Evolutionary conservation across 192 early-diverging fungal genomes (phyloP).

Genomic region (Linderina pennispora): DNA sequence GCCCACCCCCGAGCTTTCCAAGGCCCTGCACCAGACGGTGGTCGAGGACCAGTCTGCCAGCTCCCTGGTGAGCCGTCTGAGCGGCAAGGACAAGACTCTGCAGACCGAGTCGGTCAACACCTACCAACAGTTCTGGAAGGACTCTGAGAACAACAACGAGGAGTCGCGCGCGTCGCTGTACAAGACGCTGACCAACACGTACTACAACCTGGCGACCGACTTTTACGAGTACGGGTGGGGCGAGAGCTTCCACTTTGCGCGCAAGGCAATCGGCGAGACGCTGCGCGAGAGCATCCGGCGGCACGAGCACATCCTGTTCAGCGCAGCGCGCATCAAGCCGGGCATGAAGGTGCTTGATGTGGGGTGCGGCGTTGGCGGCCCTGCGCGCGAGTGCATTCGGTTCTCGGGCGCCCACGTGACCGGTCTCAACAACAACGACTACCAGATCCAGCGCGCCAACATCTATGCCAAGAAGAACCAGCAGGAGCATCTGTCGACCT

Average conservation of each 20-base stretch:
- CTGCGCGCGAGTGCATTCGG: constrained; percentile 86
- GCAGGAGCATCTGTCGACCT: constrained; percentile 54
- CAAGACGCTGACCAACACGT: constrained; percentile 70
- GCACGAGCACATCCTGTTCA: constrained; percentile 86
- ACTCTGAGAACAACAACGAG: constrained; percentile 54
- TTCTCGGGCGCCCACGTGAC: constrained; percentile 86
- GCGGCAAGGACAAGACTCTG: constrained; percentile 60
- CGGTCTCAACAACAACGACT: constrained; percentile 96
- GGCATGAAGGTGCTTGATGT: constrained; percentile 80
- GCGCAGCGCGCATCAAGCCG: constrained; percentile 62
- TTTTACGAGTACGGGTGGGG: constrained; percentile 90
- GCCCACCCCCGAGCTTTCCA: constrained; percentile 45
- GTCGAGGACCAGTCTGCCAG: constrained; percentile 29
- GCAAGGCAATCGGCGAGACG: constrained; percentile 67
- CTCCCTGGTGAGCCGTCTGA: constrained; percentile 35
- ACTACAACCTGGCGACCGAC: constrained; percentile 78
- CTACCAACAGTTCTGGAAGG: constrained; percentile 69
- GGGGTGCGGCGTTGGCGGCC: constrained; percentile 95
- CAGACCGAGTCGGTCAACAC: constrained; percentile 60
- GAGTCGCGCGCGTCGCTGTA: constrained; percentile 55
- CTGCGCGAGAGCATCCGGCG: constrained; percentile 80
- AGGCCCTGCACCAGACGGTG: constrained; percentile 35
- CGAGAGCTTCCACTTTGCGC: constrained; percentile 86
- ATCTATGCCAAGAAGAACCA: constrained; percentile 65
- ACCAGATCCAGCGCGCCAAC: constrained; percentile 78